A percentile compares a stretch with the other conserved stretches of the same genome.
phyloP scores from a whole-genome alignment of 139 green algal species.

The Parachlorella kessleri region DNA sequence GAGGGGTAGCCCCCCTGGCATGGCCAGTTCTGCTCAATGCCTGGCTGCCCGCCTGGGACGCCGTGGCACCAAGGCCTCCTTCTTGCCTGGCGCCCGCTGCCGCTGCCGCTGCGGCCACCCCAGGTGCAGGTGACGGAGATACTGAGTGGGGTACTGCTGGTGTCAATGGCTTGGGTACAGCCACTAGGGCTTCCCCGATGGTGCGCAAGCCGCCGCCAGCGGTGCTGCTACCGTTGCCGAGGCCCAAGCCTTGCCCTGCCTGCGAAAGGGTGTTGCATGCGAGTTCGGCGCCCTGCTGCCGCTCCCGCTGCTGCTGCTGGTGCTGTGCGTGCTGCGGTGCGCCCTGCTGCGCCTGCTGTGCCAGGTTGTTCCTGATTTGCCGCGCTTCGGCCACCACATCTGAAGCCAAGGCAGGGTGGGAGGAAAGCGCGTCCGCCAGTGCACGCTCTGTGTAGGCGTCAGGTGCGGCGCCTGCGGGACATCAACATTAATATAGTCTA shows the following conservation, averaged over 20 bases:
- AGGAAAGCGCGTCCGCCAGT: slow-evolving; percentile 25
- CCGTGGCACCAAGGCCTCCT: no score
- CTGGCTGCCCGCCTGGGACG: no score
- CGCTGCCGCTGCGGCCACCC: no score
- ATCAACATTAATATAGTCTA: no score
- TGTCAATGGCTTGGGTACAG: background rate
- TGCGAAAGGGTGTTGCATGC: no score
- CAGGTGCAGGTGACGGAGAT: slow-evolving; percentile 16
- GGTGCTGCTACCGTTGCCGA: background rate
- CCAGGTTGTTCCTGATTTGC: background rate
- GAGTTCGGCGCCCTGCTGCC: no score
- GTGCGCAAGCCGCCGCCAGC: background rate
- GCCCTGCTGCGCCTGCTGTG: background rate
- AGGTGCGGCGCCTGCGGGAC: background rate
- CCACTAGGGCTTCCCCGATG: no score
- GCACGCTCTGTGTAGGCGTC: slow-evolving; percentile 31
- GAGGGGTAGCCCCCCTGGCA: no score
- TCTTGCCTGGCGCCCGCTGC: no score
- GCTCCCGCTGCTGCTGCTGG: background rate
- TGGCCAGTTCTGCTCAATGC: no score
- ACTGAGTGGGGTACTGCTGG: background rate
- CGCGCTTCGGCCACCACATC: slow-evolving; percentile 29
- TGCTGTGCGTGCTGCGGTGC: background rate
- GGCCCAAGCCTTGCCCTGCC: no score
- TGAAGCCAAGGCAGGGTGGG: slow-evolving; percentile 21